These are phyloP conservation scores for Pythium monospermum DNA, from an alignment of 352 stramenopile genomes.

Conservation along the genomic window DNA sequence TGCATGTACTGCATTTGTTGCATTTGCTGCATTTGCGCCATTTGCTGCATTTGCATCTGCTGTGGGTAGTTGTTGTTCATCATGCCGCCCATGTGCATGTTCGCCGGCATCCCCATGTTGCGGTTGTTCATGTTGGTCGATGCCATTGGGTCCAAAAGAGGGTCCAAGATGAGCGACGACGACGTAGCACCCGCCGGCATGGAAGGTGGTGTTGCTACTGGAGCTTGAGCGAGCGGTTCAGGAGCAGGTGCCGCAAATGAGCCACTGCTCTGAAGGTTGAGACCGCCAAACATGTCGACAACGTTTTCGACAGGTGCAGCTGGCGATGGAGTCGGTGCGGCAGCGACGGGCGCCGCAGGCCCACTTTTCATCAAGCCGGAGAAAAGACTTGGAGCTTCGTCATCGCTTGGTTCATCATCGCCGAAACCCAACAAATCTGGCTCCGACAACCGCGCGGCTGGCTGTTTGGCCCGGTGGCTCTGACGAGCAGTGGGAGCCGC, in stretches of 20 bases:
- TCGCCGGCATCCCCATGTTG: conserved; percentile 38
- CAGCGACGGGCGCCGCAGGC: conserved; percentile 4
- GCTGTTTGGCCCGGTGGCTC: conserved; percentile 10
- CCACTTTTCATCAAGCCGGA: conserved; percentile 51
- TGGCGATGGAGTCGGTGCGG: conserved; percentile 1
- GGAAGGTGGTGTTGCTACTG: conserved; percentile 8
- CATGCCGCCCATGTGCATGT: conserved; percentile 54
- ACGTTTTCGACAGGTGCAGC: conserved; percentile 9
- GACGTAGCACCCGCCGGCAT: conserved; percentile 14
- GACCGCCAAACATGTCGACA: conserved; percentile 72
- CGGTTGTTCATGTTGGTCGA: conserved; percentile 20
- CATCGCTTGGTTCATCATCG: conserved; percentile 29
- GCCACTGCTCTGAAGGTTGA: conserved; percentile 52
- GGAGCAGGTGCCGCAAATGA: conserved; percentile 24
- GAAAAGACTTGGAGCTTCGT: conserved; percentile 42
- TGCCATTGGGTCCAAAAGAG: conserved; percentile 58
- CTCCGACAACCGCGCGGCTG: conserved; percentile 28
- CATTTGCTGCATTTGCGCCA: conserved; percentile 47
- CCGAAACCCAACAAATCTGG: conserved; percentile 75
- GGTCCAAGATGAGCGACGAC: conserved; percentile 57
- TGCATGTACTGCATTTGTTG: conserved; percentile 66
- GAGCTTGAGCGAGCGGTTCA: neutral
- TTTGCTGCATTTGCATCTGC: conserved; percentile 56
- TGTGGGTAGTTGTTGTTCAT: conserved; percentile 63
- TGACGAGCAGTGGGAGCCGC: conserved; percentile 16